Base-by-base conservation (phyloP, 768 basidiomycete genomes). In the Omphalotus guepiniiformis region DNA sequence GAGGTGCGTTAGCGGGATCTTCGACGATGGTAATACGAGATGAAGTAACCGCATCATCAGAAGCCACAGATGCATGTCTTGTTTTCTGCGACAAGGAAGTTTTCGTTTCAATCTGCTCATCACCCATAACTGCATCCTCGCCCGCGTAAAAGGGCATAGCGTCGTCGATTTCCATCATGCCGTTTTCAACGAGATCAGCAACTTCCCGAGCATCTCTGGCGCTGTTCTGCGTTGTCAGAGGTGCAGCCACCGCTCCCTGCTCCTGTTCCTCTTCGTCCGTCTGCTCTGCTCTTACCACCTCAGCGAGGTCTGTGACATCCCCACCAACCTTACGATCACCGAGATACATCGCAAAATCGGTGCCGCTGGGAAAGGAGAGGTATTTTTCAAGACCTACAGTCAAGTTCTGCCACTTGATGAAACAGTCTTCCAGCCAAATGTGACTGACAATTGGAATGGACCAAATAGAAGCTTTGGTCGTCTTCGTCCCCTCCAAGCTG, bases 381-480 rank as follows among this genome's bases (percentile, higher is more conserved):
- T 91, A 92, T 47, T 82, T 83, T 41, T 81, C 78, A 15, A 73
- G 63, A 1, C 76, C 82, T 11, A 79, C 74, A 0, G 83, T 83
- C 48, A 88, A 68, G 27, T 75, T 73, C 39, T 76, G 75, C 93
- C 93, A 96, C 42, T 81, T 74, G 18, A 81, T 65, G 58, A 93
- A 88, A 60, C 90, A 94, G 52, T 93, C 90, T 58, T 96, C 93
- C 3, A 96, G 72, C 91, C 92, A 96, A 0, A 76, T 74, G 55
- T 97, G 93, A 55, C 93, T 95, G 9, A 94, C 85, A 48, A 93
- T 72, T 0, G 91, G 85, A 51, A 94, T 86, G 0, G 78, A 79
- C 93, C 93, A 95, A 0, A 79, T 69, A 6, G 72, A 69, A 0
- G 92, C 90, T 57, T 87, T 88, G 6, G 67, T 66, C 0, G 86